Evolutionary conservation across 768 basidiomycete species (phyloP), one percentile per base, ranked within the genome.

Genomic region (Lactarius sanguifluus): DNA sequence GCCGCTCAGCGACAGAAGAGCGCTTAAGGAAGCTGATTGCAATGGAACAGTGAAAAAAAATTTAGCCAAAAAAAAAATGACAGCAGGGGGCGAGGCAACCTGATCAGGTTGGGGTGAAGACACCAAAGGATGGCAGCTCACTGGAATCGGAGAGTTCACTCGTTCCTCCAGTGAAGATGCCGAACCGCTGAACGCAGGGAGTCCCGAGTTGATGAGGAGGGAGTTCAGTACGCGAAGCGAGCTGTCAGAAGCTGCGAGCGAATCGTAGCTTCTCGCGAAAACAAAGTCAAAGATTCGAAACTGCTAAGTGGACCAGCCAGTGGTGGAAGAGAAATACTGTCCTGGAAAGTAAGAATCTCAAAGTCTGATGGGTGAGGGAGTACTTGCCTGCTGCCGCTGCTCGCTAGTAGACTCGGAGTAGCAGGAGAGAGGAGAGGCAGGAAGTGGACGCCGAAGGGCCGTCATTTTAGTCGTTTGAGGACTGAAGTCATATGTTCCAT

Each of bases 401-500:
- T 63, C 45, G 13, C 38, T 38, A 7, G 15, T 15, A 67, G 41
- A 45, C 52, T 64, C 5, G 57, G 32, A n/a, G 59, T 57, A 13
- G 25, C 15, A 25, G 50, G 60, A 52, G 64, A 61, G 4, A 32
- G 41, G 43, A 54, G 41, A 18, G n/a, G 57, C 25, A 15, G 25
- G 15, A 12, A 36, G 15, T 25, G 32, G 15, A 30, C 23, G 38
- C 12, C 16, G 40, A 32, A 61, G 68, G 54, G 28, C 59, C n/a
- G 54, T 32, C 18, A 67, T 66, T 62, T 69, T 67, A 57, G 67
- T 59, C 15, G 61, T 69, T 57, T 66, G 65, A 25, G 65, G 59
- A 15, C 47, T 43, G 52, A 32, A 57, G 61, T 66, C 57, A 59
- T 62, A 32, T 62, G 65, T 15, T 66, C 64, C 65, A 69, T 59